A percentile compares a stretch with the other conserved stretches of the same genome.
These are phyloP conservation scores for Termitomyces sp. DNA, from an alignment of 768 basidiomycete species.

Conservation along the genomic window DNA sequence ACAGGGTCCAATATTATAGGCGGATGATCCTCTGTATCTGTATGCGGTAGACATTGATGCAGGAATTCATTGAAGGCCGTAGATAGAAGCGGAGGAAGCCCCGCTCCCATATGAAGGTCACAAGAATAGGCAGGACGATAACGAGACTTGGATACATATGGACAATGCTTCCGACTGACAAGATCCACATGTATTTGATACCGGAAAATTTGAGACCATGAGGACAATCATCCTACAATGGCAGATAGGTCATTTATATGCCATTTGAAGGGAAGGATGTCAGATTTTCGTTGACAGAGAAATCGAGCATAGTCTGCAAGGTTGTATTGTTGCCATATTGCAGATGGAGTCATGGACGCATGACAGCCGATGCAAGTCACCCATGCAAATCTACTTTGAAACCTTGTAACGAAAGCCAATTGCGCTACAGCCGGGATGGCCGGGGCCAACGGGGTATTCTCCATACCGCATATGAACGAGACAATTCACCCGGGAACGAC, in stretches of 20 bases:
- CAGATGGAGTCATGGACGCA: background rate
- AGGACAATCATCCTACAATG: background rate
- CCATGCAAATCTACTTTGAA: background rate
- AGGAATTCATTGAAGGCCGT: background rate
- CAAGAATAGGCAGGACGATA: background rate
- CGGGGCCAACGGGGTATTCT: no score
- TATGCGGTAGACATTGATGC: background rate
- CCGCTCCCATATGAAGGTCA: background rate
- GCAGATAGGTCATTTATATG: background rate
- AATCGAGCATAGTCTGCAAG: background rate
- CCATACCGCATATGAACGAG: background rate
- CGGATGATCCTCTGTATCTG: conserved; percentile 16
- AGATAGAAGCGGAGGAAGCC: background rate
- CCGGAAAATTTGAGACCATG: background rate
- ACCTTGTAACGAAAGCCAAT: background rate
- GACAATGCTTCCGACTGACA: background rate
- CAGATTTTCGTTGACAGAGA: background rate
- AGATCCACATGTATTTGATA: background rate
- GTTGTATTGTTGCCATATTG: background rate
- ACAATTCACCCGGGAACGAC: background rate
- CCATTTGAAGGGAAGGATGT: background rate
- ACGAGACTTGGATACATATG: background rate
- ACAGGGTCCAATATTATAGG: background rate
- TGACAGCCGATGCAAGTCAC: background rate
- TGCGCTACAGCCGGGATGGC: background rate